Conservation (phyloP, 768 basidiomycete genomes). For the Glaciozyma martinii region DNA sequence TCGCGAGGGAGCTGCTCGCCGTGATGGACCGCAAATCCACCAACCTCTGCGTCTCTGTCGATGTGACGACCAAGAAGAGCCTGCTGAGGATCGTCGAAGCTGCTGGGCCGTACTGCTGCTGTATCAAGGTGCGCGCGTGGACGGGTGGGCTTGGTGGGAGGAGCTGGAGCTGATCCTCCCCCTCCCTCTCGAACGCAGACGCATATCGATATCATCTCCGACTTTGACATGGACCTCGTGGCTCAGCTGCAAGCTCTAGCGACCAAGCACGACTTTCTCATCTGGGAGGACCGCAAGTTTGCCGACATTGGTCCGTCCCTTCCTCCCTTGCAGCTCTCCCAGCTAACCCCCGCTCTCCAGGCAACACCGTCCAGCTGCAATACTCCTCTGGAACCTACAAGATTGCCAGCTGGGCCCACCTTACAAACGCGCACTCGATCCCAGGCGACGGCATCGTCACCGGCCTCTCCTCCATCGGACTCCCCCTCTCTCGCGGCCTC, state of each 20-base stretch:
- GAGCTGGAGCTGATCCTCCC: background rate
- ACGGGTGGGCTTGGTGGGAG: background rate
- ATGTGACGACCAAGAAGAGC: slow-evolving; percentile 70
- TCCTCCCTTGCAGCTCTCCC: background rate
- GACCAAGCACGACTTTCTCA: slow-evolving; percentile 77
- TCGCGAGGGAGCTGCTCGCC: slow-evolving; percentile 55
- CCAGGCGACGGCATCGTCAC: slow-evolving; percentile 90
- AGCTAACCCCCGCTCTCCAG: no score
- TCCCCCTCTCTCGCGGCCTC: slow-evolving; percentile 73
- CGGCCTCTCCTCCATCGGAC: slow-evolving; percentile 79
- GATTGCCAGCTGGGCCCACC: slow-evolving; percentile 90
- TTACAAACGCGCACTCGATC: slow-evolving; percentile 92
- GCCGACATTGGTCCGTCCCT: slow-evolving; percentile 81
- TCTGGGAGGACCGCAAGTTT: slow-evolving; percentile 98
- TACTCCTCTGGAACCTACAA: slow-evolving; percentile 87
- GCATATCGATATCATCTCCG: slow-evolving; percentile 89
- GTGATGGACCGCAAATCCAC: slow-evolving; percentile 77
- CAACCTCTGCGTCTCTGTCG: slow-evolving; percentile 92
- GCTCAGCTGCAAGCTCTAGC: slow-evolving; percentile 61
- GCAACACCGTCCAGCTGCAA: slow-evolving; percentile 90
- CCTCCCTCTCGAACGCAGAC: slow-evolving; percentile 57
- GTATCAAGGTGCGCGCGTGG: slow-evolving; percentile 66
- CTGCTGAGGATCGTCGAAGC: slow-evolving; percentile 77
- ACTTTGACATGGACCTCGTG: slow-evolving; percentile 69
- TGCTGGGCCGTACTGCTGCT: slow-evolving; percentile 81